Base-by-base conservation (phyloP, 2,329 filamentous ascomycete species). In the Dactylellina drechsleri region DNA sequence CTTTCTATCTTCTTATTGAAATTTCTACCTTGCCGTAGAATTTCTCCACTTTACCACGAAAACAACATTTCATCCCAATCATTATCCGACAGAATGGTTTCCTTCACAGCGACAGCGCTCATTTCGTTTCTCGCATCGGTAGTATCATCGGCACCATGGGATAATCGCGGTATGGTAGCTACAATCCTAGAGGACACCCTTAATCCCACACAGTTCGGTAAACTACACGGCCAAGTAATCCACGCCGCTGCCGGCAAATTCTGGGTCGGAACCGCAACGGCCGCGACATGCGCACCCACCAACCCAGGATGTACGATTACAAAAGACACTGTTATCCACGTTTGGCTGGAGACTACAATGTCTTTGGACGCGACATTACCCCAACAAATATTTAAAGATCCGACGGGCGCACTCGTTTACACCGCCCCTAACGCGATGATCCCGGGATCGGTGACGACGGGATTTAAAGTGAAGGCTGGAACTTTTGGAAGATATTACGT, bases 11-110 rank as follows among this genome's bases (percentile, higher is more conserved):
- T 36, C 31, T 36, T 10, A 1, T 10, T 36, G 31, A 36, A 36
- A 36, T 36, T 36, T 10, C 31, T 36, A 36, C 31, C 6, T 36
- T 36, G 31, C 10, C 7, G 26, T 3, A 28, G 26, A 7, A 7
- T 28, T 28, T 28, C 12, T 13, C 31, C 23, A 23, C 36, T 20
- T n/a, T 56, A 56, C 60, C 31, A 65, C 60, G 54, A 65, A 54
- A 65, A 65, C 60, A 65, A 49, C 40, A 13, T 15, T 8, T 4
- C 3, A 5, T 52, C 16, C 12, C 6, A 26, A 8, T 4, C 16
- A 15, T 41, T 12, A 31, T 45, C 41, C 28, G n/a, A 20, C 5
- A 36, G 2, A 12, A 62, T 62, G 59, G 4, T 62, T 16, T 10
- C 12, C 4, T 26, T 43, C 16, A 52, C 6, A 8, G 7, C 31